Base-by-base conservation (phyloP, 2,329 filamentous ascomycete genomes). In the Cercospora sojina region DNA sequence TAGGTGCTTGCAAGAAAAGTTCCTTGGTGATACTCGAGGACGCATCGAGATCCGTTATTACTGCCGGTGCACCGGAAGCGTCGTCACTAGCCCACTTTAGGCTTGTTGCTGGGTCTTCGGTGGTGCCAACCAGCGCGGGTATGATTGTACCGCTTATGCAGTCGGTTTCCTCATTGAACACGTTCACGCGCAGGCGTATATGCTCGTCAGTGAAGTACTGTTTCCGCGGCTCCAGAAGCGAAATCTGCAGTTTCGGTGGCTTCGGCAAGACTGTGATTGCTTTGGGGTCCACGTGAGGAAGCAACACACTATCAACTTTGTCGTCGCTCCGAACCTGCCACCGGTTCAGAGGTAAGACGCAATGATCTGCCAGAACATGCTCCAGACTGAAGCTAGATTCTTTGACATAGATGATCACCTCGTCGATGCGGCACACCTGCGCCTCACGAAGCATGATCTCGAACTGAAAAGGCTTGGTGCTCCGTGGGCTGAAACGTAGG, bases 211-310 rank as follows among this genome's bases (percentile, higher is more conserved):
- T 91, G 76, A 97, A 98, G 77, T 94, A 96, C 63, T 93, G 89
- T 12, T 87, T 84, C 64, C 85, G 82, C 7, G 89, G 79, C 47
- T 87, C 84, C 2, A 86, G 82, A 9, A 92, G 80, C 27, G 82
- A 85, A 55, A 99, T 87, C 72, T 92, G 88, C 81, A 99, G 88
- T 79, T 97, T 98, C 0, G 95, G 95, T 29, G 94, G 95, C 70
- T 96, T 91, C 1, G 95, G 94, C 62, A 93, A 84, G 25, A 99
- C 88, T 64, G 87, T 89, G 64, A 96, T 86, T 1, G 81, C 80
- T 35, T 86, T 81, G 1, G 83, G 81, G 64, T 85, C 81, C 43
- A 80, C 79, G 62, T 81, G 81, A 23, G 70, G 68, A 8, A 75
- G 67, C n/a, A 64, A 55, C 10, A 64, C 47, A 58, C 62, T 67